Conservation (phyloP, 331 rosid genomes). For the Malus hybrid region DNA sequence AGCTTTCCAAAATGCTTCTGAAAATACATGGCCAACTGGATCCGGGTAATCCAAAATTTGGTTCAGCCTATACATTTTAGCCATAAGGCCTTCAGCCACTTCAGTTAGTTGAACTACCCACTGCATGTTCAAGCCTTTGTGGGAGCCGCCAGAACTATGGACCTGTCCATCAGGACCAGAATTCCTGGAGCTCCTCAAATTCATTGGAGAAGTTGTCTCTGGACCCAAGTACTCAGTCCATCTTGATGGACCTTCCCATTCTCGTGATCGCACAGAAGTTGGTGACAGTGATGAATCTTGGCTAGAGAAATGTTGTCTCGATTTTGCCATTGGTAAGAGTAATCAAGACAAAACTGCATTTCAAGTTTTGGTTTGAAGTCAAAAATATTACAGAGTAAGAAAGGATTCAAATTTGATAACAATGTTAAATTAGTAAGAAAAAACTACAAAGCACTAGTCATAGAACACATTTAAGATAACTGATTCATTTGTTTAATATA, state of each 20-base stretch:
- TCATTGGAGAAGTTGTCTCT: constrained; percentile 52
- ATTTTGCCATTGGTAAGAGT: constrained; percentile 57
- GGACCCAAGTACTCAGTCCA: constrained; percentile 91
- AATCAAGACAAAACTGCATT: constrained; percentile 31
- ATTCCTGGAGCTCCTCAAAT: constrained; percentile 56
- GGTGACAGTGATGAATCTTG: constrained; percentile 82
- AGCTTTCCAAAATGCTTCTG: constrained; percentile 91
- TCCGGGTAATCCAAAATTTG: constrained; percentile 97
- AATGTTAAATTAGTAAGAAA: background rate
- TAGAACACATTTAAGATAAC: background rate
- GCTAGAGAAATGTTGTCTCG: constrained; percentile 47
- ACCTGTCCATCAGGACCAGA: constrained; percentile 53
- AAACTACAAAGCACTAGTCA: background rate
- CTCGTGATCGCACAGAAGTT: constrained; percentile 62
- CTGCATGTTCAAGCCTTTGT: constrained; percentile 80
- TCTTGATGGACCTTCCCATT: constrained; percentile 80
- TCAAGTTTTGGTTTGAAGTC: constrained; percentile 16
- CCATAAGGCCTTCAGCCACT: constrained; percentile 97
- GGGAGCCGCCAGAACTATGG: constrained; percentile 50
- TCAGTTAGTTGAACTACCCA: constrained; percentile 86
- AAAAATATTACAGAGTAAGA: constrained; percentile 1
- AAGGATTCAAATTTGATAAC: background rate
- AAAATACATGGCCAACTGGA: constrained; percentile 66
- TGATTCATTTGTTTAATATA: background rate
- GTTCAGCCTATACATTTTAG: constrained; percentile 90